Conservation (phyloP, 441 rosid species). For the Populus tomentosa region DNA sequence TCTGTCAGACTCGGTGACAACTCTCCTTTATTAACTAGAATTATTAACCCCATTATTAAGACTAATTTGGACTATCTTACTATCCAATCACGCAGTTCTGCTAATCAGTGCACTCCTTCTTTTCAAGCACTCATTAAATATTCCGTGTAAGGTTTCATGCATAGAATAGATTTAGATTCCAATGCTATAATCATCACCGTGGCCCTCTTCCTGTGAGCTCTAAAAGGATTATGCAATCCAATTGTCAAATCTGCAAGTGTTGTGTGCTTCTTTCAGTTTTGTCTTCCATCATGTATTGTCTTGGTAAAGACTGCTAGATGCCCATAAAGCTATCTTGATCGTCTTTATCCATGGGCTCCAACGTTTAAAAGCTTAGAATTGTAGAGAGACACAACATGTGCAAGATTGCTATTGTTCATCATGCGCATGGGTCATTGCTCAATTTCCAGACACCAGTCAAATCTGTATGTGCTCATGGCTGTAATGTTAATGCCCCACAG, state of each 20-base stretch:
- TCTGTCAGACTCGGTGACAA: conserved; percentile 22
- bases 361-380: conserved; percentile 1
- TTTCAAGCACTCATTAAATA: conserved; percentile 21
- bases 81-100: conserved; percentile 24
- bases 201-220: conserved; percentile 32
- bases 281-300: conserved; percentile 20
- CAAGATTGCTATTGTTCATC: conserved; percentile 20
- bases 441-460: conserved; percentile 7
- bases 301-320: neutral
- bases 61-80: conserved; percentile 17
- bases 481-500: conserved; percentile 14
- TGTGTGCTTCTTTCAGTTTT: conserved; percentile 1
- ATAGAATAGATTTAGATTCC: conserved; percentile 31
- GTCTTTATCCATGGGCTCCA: neutral
- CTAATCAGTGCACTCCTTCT: conserved; percentile 22
- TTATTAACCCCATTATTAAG: conserved; percentile 26
- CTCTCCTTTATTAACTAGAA: conserved; percentile 12
- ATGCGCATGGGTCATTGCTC: conserved; percentile 16
- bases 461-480: conserved; percentile 17
- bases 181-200: conserved; percentile 27
- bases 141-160: conserved; percentile 13
- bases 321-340: neutral
- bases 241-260: conserved; percentile 2
- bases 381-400: conserved; percentile 47
- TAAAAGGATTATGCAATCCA: conserved; percentile 21